Percentiles rank a stretch among this genome's conserved stretches.
phyloP scores from a whole-genome alignment of 805 yeast genomes.

The Ogataea chonburiensis region DNA sequence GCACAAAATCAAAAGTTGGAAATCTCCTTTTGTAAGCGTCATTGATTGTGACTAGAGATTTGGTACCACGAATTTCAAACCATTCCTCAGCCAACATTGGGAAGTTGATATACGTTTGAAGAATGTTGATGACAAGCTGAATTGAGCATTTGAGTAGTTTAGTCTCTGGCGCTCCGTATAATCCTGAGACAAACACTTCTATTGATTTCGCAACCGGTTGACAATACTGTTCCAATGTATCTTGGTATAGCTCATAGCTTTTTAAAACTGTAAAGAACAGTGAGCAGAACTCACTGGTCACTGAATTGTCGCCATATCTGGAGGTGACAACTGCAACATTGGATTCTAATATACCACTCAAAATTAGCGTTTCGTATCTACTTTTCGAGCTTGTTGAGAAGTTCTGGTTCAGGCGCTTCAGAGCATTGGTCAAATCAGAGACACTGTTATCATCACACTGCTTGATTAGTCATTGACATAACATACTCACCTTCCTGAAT shows the following conservation, averaged over 20 bases:
- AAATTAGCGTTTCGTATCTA: constrained; percentile 15
- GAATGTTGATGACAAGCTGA: constrained; percentile 13
- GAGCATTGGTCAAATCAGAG: constrained; percentile 10
- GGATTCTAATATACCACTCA: constrained; percentile 14
- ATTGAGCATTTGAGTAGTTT: constrained; percentile 13
- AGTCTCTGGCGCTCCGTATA: constrained; percentile 14
- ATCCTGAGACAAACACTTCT: constrained; percentile 16
- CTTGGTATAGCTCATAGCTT: constrained; percentile 18
- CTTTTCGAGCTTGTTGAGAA: constrained; percentile 14
- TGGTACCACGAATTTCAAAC: constrained; percentile 15
- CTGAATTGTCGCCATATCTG: constrained; percentile 16
- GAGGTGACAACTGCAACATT: constrained; percentile 6
- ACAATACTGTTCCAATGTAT: constrained; percentile 11
- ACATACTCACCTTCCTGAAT: constrained; percentile 14
- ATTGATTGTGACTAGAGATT: constrained; percentile 7
- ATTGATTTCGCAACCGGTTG: constrained; percentile 6
- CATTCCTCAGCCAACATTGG: constrained; percentile 20
- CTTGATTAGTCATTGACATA: neutral
- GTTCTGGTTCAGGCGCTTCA: constrained; percentile 21
- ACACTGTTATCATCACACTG: constrained; percentile 19
- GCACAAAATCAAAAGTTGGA: constrained; percentile 23
- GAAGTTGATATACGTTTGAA: constrained; percentile 15
- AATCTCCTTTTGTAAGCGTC: constrained; percentile 8
- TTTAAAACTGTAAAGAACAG: constrained; percentile 14
- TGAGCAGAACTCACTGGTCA: constrained; percentile 14